Percentiles rank a stretch among this genome's conserved stretches.
phyloP scores from a whole-genome alignment of 148 eudicot genomes.

The Camellia lanceoleosa region DNA sequence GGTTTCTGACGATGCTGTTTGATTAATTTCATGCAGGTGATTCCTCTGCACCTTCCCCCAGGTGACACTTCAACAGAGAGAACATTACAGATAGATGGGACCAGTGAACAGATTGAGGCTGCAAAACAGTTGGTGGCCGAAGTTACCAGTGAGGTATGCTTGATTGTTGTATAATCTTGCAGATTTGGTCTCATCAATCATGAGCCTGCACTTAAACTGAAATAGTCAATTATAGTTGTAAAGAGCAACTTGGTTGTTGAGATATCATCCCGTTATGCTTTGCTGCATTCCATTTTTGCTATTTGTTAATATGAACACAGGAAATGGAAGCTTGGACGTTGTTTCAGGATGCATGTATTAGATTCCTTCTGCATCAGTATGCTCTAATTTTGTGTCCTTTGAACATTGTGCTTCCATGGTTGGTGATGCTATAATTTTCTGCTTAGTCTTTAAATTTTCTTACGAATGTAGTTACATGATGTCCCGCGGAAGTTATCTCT shows the following conservation, averaged over 20 bases:
- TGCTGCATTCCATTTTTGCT: background rate
- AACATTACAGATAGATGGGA: conserved; percentile 89
- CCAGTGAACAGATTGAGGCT: conserved; percentile 81
- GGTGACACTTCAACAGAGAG: conserved; percentile 85
- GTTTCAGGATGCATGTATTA: background rate
- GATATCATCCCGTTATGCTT: background rate
- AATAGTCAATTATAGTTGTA: conserved; percentile 4
- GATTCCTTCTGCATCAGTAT: background rate
- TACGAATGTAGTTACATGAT: background rate
- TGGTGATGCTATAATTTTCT: background rate
- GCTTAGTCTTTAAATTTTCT: background rate
- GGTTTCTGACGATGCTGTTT: background rate
- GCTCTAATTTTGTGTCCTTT: background rate
- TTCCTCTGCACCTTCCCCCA: conserved; percentile 88
- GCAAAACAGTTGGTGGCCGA: conserved; percentile 91
- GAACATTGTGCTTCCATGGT: background rate
- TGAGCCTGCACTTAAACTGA: conserved; percentile 4
- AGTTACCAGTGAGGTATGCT: conserved; percentile 84
- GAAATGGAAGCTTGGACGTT: background rate
- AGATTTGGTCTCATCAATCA: background rate
- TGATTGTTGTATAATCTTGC: conserved; percentile 7
- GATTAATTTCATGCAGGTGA: conserved; percentile 49
- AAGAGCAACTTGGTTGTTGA: background rate
- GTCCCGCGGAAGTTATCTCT: background rate
- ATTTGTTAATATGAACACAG: background rate